Conservation (phyloP, 441 rosid genomes). For the Erodium moschatum region DNA sequence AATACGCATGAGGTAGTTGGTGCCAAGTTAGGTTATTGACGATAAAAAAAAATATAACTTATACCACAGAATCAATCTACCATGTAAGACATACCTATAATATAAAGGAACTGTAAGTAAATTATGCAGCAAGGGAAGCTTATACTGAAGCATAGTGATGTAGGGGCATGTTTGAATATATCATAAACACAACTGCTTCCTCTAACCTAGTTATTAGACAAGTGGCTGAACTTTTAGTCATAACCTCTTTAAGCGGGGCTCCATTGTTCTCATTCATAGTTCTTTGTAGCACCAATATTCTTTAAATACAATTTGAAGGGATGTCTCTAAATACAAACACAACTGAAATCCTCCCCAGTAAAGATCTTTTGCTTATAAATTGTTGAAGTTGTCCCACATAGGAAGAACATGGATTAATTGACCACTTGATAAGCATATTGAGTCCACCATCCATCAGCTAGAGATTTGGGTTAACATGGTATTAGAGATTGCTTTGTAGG, state of each 20-base stretch:
- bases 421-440: no score
- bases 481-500: no score
- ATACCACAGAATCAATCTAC: constrained; percentile 11
- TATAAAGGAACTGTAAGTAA: constrained; percentile 1
- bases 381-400: no score
- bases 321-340: not conserved
- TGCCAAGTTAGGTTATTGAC: not conserved
- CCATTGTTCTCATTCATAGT: not conserved
- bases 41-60: constrained; percentile 7
- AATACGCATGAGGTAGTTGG: not conserved
- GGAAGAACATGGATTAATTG: no score
- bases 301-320: not conserved
- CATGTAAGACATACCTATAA: not conserved
- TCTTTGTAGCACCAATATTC: not conserved
- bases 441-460: no score
- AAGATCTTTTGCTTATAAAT: not conserved
- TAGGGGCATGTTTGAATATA: not conserved
- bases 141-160: not conserved
- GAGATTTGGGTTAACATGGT: no score
- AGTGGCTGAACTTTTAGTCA: not conserved
- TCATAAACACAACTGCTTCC: no score
- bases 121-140: not conserved
- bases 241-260: not conserved
- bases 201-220: not conserved
- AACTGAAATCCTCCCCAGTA: not conserved